A percentile compares a stretch with the other conserved stretches of the same genome.
Conservation (phyloP, 306 rosid species). For the Ceratonia siliqua region DNA sequence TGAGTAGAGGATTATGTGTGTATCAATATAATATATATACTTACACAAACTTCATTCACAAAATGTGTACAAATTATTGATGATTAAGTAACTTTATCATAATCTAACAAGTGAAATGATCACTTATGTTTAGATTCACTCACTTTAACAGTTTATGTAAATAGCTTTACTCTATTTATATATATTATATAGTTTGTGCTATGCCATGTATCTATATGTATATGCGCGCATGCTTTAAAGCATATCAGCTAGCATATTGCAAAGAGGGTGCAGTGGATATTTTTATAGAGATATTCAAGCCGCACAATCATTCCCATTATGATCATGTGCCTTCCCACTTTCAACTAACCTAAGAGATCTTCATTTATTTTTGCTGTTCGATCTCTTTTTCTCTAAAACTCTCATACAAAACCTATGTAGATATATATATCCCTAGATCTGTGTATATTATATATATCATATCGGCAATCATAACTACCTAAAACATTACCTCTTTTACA, state of each 20-base stretch:
- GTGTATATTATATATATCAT: constrained; percentile 34
- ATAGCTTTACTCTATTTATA: no score
- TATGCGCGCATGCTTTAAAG: constrained; percentile 58
- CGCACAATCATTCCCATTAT: constrained; percentile 49
- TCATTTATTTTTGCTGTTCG: constrained; percentile 2
- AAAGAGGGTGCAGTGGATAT: constrained; percentile 7
- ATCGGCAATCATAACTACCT: constrained; percentile 30
- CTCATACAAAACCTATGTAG: background rate
- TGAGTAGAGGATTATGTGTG: no score
- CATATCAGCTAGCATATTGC: constrained; percentile 33
- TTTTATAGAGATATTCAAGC: constrained; percentile 45
- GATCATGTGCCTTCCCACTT: constrained; percentile 57
- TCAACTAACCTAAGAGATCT: constrained; percentile 33
- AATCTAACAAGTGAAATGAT: no score
- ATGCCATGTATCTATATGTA: background rate
- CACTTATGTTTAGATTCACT: no score
- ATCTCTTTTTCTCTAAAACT: background rate
- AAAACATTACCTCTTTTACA: background rate
- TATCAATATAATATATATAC: no score
- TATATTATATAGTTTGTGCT: no score
- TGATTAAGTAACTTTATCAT: no score
- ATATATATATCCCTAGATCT: constrained; percentile 29
- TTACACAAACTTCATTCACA: no score
- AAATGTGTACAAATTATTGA: no score
- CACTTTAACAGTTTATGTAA: no score